Evolutionary conservation across 192 early-diverging fungal genomes (phyloP).

Genomic region (Coemansia sp.): DNA sequence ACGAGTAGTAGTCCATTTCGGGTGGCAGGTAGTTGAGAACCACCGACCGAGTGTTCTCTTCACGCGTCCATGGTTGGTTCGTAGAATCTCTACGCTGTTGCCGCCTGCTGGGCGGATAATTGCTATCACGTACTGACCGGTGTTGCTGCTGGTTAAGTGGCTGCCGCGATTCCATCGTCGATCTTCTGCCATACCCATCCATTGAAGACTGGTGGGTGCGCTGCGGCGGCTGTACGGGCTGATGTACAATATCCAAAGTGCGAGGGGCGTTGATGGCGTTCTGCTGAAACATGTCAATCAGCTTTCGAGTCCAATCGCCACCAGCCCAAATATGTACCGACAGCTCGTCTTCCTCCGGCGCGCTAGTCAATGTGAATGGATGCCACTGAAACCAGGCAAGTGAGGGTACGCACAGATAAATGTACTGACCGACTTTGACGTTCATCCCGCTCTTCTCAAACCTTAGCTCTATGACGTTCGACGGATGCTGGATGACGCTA

Average conservation of each 20-base stretch:
- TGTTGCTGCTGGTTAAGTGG: background rate
- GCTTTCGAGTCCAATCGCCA: slow-evolving; percentile 72
- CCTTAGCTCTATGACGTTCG: slow-evolving; percentile 78
- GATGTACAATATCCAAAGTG: slow-evolving; percentile 11
- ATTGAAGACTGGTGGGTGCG: background rate
- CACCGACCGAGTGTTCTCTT: slow-evolving; percentile 5
- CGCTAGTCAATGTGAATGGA: slow-evolving; percentile 82
- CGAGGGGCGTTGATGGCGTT: slow-evolving; percentile 15
- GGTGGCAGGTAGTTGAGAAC: slow-evolving; percentile 29
- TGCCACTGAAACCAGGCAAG: slow-evolving; percentile 75
- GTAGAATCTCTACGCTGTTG: slow-evolving; percentile 12
- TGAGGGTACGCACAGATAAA: slow-evolving; percentile 73
- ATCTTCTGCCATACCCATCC: background rate
- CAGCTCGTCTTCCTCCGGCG: slow-evolving; percentile 74
- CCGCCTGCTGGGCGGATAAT: background rate
- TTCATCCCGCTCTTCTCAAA: slow-evolving; percentile 64
- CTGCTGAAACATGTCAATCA: slow-evolving; percentile 39
- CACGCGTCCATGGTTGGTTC: background rate
- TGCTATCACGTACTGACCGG: background rate
- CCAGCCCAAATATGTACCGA: slow-evolving; percentile 75
- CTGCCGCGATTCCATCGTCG: background rate
- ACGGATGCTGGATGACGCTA: slow-evolving; percentile 82
- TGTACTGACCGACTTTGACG: slow-evolving; percentile 72
- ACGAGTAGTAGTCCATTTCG: slow-evolving; percentile 22
- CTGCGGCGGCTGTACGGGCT: slow-evolving; percentile 1